Percentiles rank a stretch among this genome's conserved stretches.
Evolutionary conservation across 257 asterid species (phyloP).

Genomic region (Forsythia viridissima): DNA sequence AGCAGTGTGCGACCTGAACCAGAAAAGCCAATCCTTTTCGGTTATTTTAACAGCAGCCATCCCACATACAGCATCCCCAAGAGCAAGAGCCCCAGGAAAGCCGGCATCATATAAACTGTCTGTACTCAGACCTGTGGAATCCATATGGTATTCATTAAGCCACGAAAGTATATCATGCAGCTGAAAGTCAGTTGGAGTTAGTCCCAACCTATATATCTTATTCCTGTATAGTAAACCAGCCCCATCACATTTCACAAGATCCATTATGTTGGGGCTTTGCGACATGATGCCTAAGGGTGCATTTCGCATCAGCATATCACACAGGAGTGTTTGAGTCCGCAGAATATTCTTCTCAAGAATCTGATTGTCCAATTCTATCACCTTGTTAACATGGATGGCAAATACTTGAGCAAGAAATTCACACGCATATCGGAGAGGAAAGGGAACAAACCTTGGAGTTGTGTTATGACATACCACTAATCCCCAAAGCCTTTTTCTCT

Average conservation of each 20-base stretch:
- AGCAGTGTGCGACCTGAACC: constrained; percentile 95
- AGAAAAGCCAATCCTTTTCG: constrained; percentile 84
- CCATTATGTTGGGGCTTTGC: constrained; percentile 86
- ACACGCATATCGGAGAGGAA: constrained; percentile 94
- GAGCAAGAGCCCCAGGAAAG: constrained; percentile 83
- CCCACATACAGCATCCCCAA: constrained; percentile 80
- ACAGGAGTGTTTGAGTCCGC: constrained; percentile 79
- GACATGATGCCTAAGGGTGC: constrained; percentile 88
- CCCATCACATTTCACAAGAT: constrained; percentile 87
- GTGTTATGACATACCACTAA: constrained; percentile 93
- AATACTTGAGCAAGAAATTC: constrained; percentile 94
- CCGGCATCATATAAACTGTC: constrained; percentile 92
- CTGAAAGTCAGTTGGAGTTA: constrained; percentile 68
- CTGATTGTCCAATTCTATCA: constrained; percentile 76
- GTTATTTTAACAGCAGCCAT: constrained; percentile 92
- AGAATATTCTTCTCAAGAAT: constrained; percentile 84
- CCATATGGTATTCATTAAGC: constrained; percentile 82
- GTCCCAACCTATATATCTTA: constrained; percentile 56
- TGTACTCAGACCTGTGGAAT: constrained; percentile 87
- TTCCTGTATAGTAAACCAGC: constrained; percentile 64
- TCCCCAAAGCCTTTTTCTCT: constrained; percentile 89
- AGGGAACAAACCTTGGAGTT: constrained; percentile 89
- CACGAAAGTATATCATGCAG: constrained; percentile 77
- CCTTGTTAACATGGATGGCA: constrained; percentile 89
- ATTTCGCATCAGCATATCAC: constrained; percentile 89